Conservation (phyloP, 2,329 filamentous ascomycete genomes). For the Coleophoma eucalyptorum region DNA sequence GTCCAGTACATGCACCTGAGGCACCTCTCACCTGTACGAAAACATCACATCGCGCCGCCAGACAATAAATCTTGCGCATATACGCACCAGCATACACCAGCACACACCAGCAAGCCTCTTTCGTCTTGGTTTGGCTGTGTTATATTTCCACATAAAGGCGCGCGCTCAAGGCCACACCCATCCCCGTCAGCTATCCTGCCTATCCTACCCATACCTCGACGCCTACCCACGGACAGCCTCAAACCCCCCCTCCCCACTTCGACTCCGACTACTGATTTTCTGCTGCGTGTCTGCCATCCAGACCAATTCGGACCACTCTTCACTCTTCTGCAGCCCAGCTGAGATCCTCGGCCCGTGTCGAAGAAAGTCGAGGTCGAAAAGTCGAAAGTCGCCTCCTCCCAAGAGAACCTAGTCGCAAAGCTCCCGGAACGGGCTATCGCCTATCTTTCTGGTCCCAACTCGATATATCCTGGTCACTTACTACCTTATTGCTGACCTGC, state of each 20-base stretch:
- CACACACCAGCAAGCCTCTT: too few relatives aligned
- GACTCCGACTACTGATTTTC: too few relatives aligned
- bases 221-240: too few relatives aligned
- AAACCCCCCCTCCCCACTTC: too few relatives aligned
- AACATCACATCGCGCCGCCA: too few relatives aligned
- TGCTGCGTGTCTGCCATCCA: not conserved
- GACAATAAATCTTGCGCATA: too few relatives aligned
- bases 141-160: not conserved
- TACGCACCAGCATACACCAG: too few relatives aligned
- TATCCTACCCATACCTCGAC: not conserved
- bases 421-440: not conserved
- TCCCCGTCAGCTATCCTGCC: not conserved
- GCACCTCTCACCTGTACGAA: too few relatives aligned
- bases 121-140: too few relatives aligned
- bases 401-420: not conserved
- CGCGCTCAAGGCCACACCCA: not conserved
- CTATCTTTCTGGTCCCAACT: not conserved
- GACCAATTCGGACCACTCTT: not conserved
- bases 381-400: conserved; percentile 2
- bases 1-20: too few relatives aligned
- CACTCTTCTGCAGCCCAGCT: conserved; percentile 1
- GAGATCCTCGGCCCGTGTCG: conserved; percentile 12
- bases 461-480: not conserved
- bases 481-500: not conserved
- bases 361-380: too few relatives aligned